Evolutionary conservation across 164 flowering plant species (phyloP), one percentile per base, ranked within the genome.

Genomic region (Kingdonia uniflora): DNA sequence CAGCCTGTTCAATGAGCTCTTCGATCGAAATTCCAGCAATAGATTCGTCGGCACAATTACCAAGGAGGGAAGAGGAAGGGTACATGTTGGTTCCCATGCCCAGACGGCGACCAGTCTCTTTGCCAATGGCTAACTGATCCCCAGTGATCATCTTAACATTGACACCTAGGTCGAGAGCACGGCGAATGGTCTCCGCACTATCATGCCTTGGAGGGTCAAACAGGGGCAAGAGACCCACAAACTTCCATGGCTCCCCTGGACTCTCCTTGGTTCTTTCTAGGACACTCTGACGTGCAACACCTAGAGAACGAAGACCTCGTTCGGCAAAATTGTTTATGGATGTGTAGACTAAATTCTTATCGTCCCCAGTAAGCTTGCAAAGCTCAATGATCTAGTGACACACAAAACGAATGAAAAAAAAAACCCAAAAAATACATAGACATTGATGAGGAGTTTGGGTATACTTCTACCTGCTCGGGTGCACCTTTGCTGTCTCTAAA

Each of bases 31-130:
- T 71, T 17, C 67, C 19, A 15, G 89, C 77, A 41, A 79, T 73
- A 19, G 81, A 59, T 58, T 72, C 77, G 26, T 87, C 96, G 57
- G n/a, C n/a, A n/a, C n/a, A 71, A 42, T 82, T 63, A 47, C 85
- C 85, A 10, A 85, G 80, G 23, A 87, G 81, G 25, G 87, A 66
- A 44, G 94, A 85, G 12, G 96, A 87, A 6, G 96, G 94, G 56
- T 85, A 87, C 96, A 87, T 87, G 69, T 87, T 82, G 58, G 94
- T 84, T 40, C 96, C 96, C 96, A 87, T 87, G 20, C 96, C 96
- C 33, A 85, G 85, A 57, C 96, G 77, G 17, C 94, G 85, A 19
- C 90, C 91, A 2, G 96, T 87, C 60, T 87, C 96, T 59, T 81
- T 87, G 38, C 86, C 94, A 43, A 87, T 87, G 50, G 96, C 96